A percentile compares a stretch with the other conserved stretches of the same genome.
Conservation (phyloP, 768 basidiomycete genomes). For the Gautieria morchelliformis region DNA sequence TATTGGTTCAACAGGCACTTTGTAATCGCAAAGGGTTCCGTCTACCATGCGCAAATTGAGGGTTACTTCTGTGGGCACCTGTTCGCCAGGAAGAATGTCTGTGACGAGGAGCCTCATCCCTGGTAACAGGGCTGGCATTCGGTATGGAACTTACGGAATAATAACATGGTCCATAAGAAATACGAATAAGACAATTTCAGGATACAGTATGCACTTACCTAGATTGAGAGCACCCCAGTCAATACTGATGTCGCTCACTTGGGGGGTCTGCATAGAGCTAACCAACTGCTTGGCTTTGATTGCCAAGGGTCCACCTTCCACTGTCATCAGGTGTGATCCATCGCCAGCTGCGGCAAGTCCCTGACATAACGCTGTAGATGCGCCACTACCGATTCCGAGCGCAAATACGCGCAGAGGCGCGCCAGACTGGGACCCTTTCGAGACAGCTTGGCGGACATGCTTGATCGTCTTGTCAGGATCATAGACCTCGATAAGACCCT, state of each 20-base stretch:
- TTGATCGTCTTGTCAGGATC: slow-evolving; percentile 15
- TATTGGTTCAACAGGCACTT: background rate
- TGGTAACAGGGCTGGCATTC: slow-evolving; percentile 23
- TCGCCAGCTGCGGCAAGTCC: slow-evolving; percentile 45
- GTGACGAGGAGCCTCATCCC: slow-evolving; percentile 26
- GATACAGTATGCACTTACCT: slow-evolving; percentile 14
- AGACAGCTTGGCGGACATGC: slow-evolving; percentile 24
- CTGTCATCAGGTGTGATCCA: slow-evolving; percentile 40
- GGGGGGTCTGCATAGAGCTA: slow-evolving; percentile 38
- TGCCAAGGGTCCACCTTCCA: slow-evolving; percentile 34
- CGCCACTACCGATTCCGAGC: slow-evolving; percentile 44
- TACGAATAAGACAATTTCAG: slow-evolving; percentile 14
- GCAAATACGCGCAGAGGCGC: slow-evolving; percentile 42
- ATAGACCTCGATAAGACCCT: slow-evolving; percentile 11
- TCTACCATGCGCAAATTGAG: slow-evolving; percentile 22
- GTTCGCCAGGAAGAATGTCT: slow-evolving; percentile 18
- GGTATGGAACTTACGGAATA: slow-evolving; percentile 25
- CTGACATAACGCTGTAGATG: slow-evolving; percentile 43
- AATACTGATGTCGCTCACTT: slow-evolving; percentile 34
- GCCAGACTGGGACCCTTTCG: slow-evolving; percentile 3
- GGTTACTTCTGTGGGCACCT: slow-evolving; percentile 19
- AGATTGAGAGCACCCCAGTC: slow-evolving; percentile 32
- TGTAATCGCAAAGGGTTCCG: slow-evolving; percentile 8
- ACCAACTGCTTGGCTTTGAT: slow-evolving; percentile 42
- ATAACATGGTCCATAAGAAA: background rate